Base-by-base conservation (phyloP, 495 filamentous ascomycete genomes). In the Neurospora sp. region DNA sequence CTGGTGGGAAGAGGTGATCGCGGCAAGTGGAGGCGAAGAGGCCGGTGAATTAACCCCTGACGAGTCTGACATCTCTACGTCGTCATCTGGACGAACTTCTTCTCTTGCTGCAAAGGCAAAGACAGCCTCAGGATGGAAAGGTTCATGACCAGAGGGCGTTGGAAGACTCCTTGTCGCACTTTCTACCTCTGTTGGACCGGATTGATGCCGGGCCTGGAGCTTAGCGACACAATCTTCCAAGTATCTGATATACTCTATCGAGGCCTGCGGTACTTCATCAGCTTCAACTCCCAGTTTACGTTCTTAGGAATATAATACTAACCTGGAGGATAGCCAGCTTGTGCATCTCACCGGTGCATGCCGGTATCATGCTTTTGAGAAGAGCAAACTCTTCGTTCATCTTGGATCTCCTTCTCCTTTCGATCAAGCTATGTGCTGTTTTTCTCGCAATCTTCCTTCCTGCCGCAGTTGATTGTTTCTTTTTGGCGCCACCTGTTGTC, bases 321-420 rank as follows among this genome's bases (percentile, higher is more conserved):
- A 96, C 96, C 90, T 97, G 94, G 69, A 99, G 85, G 74, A 99
- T 98, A 3, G 94, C 94, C 69, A 99, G 86, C 84, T 99, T 99
- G 82, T 99, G 96, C 96, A 99, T 99, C 78, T 97, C 94, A 17
- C 94, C 93, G 9, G 83, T 84, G 78, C 96, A 98, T 1, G 96
- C 96, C 1, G 96, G 96, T 76, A 99, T 97, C 92, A 99, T 92
- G 79, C 92, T 89, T 84, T 98, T 98, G 73, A 99, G 84, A 19
- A 96, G 92, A 1, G 89, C 91, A 84, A 99, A 99, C 82, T 98
- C 96, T 78, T 98, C 96, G 77, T 99, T 99, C 96, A 99, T 99
- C 85, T 98, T 99, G 6, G 93, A 97, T 70, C 96, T 86, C 75
- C 96, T 85, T 69, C 96, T 84, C 19, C 96, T 88, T 83, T 99